Conservation (phyloP, 2,329 filamentous ascomycete species). For the Ceratocystis huliohia region DNA sequence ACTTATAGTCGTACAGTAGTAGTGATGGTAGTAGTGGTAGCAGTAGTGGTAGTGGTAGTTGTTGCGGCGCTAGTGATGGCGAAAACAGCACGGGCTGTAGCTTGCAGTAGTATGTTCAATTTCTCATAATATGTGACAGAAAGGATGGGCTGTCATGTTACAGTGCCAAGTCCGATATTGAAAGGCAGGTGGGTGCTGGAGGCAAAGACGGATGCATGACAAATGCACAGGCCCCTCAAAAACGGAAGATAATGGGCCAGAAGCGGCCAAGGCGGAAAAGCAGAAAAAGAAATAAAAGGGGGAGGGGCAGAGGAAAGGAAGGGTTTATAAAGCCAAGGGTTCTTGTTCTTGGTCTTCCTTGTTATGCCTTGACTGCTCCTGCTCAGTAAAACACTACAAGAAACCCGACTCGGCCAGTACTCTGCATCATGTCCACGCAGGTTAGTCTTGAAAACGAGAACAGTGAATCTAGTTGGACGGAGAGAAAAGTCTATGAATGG, state of each 20-base stretch:
- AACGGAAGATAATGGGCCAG: neutral
- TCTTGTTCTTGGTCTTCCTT: neutral
- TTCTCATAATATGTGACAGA: neutral
- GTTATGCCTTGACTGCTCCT: too few species aligned
- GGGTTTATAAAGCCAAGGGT: neutral
- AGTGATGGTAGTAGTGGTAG: too few species aligned
- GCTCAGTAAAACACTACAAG: slow-evolving; percentile 10
- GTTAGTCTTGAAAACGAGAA: slow-evolving; percentile 14
- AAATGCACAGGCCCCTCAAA: neutral
- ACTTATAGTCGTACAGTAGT: too few species aligned
- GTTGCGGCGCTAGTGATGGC: too few species aligned
- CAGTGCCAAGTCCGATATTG: neutral
- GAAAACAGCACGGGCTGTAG: too few species aligned
- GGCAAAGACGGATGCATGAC: neutral
- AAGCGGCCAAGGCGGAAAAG: neutral
- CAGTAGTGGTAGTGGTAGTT: too few species aligned
- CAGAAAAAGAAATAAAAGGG: neutral
- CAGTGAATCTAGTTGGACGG: slow-evolving; percentile 10
- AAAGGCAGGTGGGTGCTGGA: neutral
- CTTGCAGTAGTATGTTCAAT: neutral
- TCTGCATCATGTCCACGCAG: slow-evolving; percentile 11
- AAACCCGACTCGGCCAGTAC: slow-evolving; percentile 19
- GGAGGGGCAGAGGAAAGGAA: slow-evolving; percentile 18
- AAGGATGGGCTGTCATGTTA: neutral
- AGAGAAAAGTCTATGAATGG: slow-evolving; percentile 6